Base-by-base conservation (phyloP, 495 filamentous ascomycete species). In the Penicillium atrosanguineum region DNA sequence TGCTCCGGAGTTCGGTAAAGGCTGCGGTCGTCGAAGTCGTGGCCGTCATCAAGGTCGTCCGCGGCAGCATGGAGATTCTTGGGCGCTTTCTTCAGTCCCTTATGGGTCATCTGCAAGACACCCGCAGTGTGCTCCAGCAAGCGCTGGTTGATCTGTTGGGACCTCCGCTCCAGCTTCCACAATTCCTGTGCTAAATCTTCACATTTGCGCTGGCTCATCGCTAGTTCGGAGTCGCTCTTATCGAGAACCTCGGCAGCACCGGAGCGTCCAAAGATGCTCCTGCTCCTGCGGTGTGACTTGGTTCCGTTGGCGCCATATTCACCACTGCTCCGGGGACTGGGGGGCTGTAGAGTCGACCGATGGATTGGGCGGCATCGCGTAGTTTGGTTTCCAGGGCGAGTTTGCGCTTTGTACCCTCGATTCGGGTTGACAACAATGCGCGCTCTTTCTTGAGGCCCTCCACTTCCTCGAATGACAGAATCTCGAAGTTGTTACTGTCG, bases 311-410 rank as follows among this genome's bases (percentile, higher is more conserved):
- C 46, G 44, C 68, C 60, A 21, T 66, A 69, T 9, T 70, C 66
- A 25, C 69, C 61, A 57, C 71, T 68, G 50, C 52, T 60, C 40
- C 71, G 58, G 25, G 68, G 61, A 29, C 71, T 76, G 78, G 80
- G 47, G 78, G 75, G 20, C 80, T 82, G 63, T 95, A 87, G 23
- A 98, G 73, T 57, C 88, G 79, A 41, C 83, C 84, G 65, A 98
- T 85, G 15, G 89, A 94, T 53, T 86, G 79, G 11, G 95, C 92
- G 0, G 94, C 95, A 79, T 97, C 93, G 53, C 90, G 86, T 52
- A 96, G 86, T 71, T 97, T 97, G 20, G 84, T 89, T 64, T 98
- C 94, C 43, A 97, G 84, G n/a, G 85, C 83, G 36, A 97, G 78
- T 69, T 89, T 96, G 34, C 88, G 80, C 62, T 85, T 84, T 11